Base-by-base conservation (phyloP, 2,329 filamentous ascomycete genomes). In the Cytospora schulzeri region DNA sequence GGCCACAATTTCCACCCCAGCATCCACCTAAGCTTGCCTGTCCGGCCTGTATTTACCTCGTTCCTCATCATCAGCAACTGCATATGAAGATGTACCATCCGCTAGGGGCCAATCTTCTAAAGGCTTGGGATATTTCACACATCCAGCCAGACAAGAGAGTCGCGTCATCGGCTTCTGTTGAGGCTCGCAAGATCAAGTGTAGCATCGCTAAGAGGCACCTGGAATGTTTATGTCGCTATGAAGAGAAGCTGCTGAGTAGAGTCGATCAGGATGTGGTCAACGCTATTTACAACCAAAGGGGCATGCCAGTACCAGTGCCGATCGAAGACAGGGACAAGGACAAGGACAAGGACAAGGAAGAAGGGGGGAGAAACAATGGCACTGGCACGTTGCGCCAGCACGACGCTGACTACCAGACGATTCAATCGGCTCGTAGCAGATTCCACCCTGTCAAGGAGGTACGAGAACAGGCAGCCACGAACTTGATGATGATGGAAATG, bases 121-220 rank as follows among this genome's bases (percentile, higher is more conserved):
- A 48, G 6, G 54, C n/a, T 22, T 62, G 60, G 60, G 48, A 50
- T 33, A 14, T 24, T 17, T 52, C 22, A 56, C 60, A 22, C 4
- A 6, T 28, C 2, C 29, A 28, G 22, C 11, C 50, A 8, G 60
- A 62, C 52, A 57, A 45, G 38, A 62, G 52, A 33, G n/a, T 56
- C 11, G 24, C 38, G 9, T 31, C 60, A 5, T 56, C 60, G 8
- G 52, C 60, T 4, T 62, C 60, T 8, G 6, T 48, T 11, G 52
- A 56, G 48, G 52, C 60, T 15, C 53, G 54, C 28, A 62, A 56
- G n/a, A 19, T 62, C 17, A 33, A 56, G 11, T 52, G 52, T 24
- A 17, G 41, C 2, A 56, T 48, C 11, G 45, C 19, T 26, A 62
- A 50, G 24, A 62, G 55, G 31, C 52, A 62, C 19, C n/a, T 62